These are phyloP conservation scores for Medicago arabica DNA, from an alignment of 306 rosid genomes.

Conservation along the genomic window DNA sequence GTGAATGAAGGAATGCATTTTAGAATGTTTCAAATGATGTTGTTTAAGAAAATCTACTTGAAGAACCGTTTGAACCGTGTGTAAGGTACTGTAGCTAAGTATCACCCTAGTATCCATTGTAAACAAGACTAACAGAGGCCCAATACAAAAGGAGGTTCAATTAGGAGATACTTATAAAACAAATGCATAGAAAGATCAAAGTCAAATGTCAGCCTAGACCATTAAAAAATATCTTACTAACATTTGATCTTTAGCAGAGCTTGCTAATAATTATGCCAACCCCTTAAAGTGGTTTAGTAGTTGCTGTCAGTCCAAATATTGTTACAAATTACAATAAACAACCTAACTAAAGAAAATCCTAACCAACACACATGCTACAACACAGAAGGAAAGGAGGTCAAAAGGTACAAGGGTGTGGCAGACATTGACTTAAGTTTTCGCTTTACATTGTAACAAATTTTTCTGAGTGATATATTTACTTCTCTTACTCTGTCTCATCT, in stretches of 20 bases:
- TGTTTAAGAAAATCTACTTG: no score
- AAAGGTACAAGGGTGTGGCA: neutral
- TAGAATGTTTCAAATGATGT: no score
- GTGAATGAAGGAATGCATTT: no score
- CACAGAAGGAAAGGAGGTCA: neutral
- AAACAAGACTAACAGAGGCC: neutral
- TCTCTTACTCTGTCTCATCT: neutral
- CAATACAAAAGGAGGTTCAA: neutral
- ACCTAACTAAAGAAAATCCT: neutral
- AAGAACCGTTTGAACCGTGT: no score
- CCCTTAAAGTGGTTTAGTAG: neutral
- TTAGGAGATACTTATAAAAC: neutral
- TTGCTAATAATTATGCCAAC: neutral
- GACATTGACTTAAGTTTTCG: neutral
- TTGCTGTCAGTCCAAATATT: conserved; percentile 22
- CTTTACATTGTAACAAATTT: neutral
- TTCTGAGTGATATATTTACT: conserved; percentile 7
- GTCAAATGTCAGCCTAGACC: neutral
- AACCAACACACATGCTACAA: neutral
- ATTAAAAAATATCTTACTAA: neutral
- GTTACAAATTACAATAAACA: neutral
- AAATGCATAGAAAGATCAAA: neutral
- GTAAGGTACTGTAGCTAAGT: no score
- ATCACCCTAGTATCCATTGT: neutral
- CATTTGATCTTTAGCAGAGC: neutral